Evolutionary conservation across 768 basidiomycete species (phyloP).

Genomic region (Cubamyces sp.): DNA sequence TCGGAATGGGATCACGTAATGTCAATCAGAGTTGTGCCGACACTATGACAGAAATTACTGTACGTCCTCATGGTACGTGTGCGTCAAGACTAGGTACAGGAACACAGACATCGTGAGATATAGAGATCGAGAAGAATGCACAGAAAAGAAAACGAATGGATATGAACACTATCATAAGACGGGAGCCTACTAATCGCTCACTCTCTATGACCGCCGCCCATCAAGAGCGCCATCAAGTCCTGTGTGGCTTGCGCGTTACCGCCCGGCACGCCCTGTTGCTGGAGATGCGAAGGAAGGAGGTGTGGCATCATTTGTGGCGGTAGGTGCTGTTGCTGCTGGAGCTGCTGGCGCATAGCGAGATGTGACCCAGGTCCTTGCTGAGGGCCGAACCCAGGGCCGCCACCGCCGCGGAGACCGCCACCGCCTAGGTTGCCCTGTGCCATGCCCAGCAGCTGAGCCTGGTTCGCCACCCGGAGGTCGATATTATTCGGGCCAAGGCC

Average conservation of each 20-base stretch:
- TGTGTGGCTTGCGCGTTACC: conserved; percentile 61
- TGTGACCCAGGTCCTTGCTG: conserved; percentile 50
- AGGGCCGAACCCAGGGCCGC: conserved; percentile 51
- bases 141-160: conserved; percentile 4
- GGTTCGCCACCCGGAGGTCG: conserved; percentile 56
- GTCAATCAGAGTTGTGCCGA: conserved; percentile 1
- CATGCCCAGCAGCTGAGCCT: conserved; percentile 50
- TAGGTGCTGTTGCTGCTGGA: conserved; percentile 57
- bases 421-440: conserved; percentile 49
- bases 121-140: not conserved
- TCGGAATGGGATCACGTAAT: no score
- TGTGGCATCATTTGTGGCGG: conserved; percentile 60
- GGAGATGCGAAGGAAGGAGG: conserved; percentile 58
- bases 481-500: conserved; percentile 58
- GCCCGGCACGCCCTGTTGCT: conserved; percentile 57
- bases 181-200: conserved; percentile 39
- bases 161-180: conserved; percentile 13
- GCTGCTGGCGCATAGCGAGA: conserved; percentile 51
- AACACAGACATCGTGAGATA: conserved; percentile 5
- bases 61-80: conserved; percentile 10
- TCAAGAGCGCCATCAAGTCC: conserved; percentile 82
- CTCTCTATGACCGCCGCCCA: conserved; percentile 78
- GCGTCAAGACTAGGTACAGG: conserved; percentile 26
- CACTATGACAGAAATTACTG: conserved; percentile 3
- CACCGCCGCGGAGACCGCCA: conserved; percentile 49